A percentile compares a stretch with the other conserved stretches of the same genome.
Conservation (phyloP, 2,329 filamentous ascomycete species). For the Capronia epimyces region DNA sequence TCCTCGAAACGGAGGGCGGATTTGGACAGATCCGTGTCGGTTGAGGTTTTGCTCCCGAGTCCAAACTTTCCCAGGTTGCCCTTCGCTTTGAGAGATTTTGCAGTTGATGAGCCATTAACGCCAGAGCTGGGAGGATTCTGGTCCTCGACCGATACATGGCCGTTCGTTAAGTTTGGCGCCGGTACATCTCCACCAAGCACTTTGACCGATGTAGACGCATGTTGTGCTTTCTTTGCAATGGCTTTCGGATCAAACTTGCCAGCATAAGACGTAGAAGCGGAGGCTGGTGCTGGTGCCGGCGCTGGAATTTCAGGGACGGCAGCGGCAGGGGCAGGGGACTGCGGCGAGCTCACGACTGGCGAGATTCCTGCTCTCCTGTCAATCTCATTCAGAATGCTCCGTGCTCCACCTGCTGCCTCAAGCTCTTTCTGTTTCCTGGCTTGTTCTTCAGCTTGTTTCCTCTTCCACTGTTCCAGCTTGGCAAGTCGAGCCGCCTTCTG, state of each 20-base stretch:
- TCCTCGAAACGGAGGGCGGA: slow-evolving; percentile 80
- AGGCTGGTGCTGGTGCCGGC: slow-evolving; percentile 46
- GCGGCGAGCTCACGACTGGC: slow-evolving; percentile 48
- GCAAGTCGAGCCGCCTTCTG: slow-evolving; percentile 76
- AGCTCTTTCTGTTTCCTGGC: slow-evolving; percentile 66
- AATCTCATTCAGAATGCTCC: slow-evolving; percentile 66
- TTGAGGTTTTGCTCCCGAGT: slow-evolving; percentile 61
- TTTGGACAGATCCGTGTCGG: slow-evolving; percentile 65
- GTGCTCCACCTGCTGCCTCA: slow-evolving; percentile 56
- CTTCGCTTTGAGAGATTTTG: slow-evolving; percentile 54
- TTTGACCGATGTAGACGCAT: slow-evolving; percentile 47
- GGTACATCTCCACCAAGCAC: slow-evolving; percentile 51
- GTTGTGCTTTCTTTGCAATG: slow-evolving; percentile 71
- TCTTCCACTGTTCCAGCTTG: slow-evolving; percentile 86
- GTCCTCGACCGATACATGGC: slow-evolving; percentile 40
- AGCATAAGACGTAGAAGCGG: slow-evolving; percentile 53
- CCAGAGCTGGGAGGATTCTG: slow-evolving; percentile 39
- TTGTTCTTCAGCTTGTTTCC: slow-evolving; percentile 70
- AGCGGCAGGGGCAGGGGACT: slow-evolving; percentile 45
- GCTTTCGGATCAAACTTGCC: slow-evolving; percentile 85
- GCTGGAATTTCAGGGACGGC: slow-evolving; percentile 40
- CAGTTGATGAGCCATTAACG: slow-evolving; percentile 31
- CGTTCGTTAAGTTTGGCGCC: slow-evolving; percentile 41
- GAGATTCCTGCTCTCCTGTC: slow-evolving; percentile 61
- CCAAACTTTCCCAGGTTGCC: slow-evolving; percentile 80